Conservation (phyloP, 768 basidiomycete genomes). For the Scleroderma citrinum region DNA sequence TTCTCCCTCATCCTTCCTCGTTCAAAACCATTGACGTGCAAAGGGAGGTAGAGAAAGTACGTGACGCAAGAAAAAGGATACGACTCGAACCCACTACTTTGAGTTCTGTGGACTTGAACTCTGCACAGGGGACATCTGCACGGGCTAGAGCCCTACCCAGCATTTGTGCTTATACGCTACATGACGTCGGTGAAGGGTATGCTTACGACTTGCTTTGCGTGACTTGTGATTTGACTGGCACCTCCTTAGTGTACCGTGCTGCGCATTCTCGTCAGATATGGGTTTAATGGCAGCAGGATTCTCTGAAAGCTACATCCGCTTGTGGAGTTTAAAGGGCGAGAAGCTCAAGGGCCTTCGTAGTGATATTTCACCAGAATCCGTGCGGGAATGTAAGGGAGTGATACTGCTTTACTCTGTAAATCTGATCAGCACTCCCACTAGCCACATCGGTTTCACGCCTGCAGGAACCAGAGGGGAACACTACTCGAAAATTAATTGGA, state of each 20-base stretch:
- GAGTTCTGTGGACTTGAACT: conserved; percentile 49
- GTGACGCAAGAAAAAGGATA: conserved; percentile 90
- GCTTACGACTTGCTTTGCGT: conserved; percentile 17
- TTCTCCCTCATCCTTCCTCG: conserved; percentile 73
- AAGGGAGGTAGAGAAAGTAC: conserved; percentile 82
- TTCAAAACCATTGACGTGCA: conserved; percentile 87
- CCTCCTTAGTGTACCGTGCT: conserved; percentile 65
- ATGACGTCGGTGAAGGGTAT: conserved; percentile 93
- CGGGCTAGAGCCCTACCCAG: conserved; percentile 76
- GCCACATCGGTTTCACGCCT: conserved; percentile 55
- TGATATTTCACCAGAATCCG: conserved; percentile 61
- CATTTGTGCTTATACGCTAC: conserved; percentile 91
- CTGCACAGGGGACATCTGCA: conserved; percentile 47
- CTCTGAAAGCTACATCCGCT: conserved; percentile 87
- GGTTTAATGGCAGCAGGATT: conserved; percentile 94
- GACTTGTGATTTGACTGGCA: conserved; percentile 7
- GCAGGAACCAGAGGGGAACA: conserved; percentile 69
- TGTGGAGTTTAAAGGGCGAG: conserved; percentile 95
- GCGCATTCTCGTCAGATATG: conserved; percentile 85
- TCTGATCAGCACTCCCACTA: conserved; percentile 22
- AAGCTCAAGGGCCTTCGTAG: conserved; percentile 71
- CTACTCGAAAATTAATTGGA: conserved; percentile 92
- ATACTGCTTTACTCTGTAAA: neutral
- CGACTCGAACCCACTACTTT: conserved; percentile 73
- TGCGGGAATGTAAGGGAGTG: conserved; percentile 60